Conservation (phyloP, 257 asterid genomes). For the Oldenlandia corymbosa region DNA sequence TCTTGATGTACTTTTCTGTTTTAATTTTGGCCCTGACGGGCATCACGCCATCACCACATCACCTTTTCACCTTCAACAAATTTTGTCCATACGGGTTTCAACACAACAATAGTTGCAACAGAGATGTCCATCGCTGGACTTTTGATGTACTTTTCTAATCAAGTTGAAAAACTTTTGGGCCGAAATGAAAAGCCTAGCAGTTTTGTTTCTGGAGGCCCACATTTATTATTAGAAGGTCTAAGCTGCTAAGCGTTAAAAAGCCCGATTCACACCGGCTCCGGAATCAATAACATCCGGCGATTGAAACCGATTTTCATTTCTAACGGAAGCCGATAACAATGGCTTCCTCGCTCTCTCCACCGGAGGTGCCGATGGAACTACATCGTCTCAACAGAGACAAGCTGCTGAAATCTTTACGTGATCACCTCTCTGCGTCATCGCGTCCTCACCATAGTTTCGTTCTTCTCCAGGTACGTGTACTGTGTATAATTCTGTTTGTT, state of each 20-base stretch:
- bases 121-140: too few species aligned
- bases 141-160: too few species aligned
- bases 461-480: constrained; percentile 60
- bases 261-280: not conserved
- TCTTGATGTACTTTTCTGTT: too few species aligned
- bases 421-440: constrained; percentile 49
- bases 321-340: constrained; percentile 13
- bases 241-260: not conserved
- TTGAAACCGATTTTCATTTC: not conserved
- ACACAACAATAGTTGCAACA: too few species aligned
- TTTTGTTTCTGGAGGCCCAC: not conserved
- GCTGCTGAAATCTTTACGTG: constrained; percentile 52
- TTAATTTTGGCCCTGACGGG: too few species aligned
- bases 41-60: too few species aligned
- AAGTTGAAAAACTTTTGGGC: too few species aligned
- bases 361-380: constrained; percentile 65
- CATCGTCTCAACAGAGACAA: constrained; percentile 57
- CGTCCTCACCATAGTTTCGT: constrained; percentile 60
- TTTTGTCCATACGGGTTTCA: too few species aligned
- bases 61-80: too few species aligned
- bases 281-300: not conserved
- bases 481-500: too few species aligned
- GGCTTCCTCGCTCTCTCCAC: constrained; percentile 68
- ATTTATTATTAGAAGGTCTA: not conserved
- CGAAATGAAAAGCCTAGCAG: not conserved